Conservation (phyloP, 2,329 filamentous ascomycete species). For the Colletotrichum kahawae region DNA sequence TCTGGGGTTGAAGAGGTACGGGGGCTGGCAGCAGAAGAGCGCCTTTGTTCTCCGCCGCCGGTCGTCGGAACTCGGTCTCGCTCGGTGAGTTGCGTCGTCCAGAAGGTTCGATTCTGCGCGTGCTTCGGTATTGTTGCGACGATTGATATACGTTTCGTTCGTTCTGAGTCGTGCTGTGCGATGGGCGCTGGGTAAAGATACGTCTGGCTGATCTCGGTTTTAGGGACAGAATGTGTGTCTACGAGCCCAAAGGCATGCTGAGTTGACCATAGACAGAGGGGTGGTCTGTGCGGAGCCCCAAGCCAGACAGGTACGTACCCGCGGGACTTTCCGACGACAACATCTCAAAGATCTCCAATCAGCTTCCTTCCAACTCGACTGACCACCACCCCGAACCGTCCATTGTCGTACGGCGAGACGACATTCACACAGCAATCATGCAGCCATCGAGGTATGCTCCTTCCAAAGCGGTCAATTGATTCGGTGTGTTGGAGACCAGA, state of each 20-base stretch:
- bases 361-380: conserved; percentile 22
- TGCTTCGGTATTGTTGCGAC: background rate
- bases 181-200: conserved; percentile 4
- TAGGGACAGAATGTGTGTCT: conserved; percentile 21
- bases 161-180: background rate
- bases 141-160: background rate
- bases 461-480: background rate
- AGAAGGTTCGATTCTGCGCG: background rate
- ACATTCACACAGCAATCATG: conserved; percentile 29
- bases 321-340: conserved; percentile 22
- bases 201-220: conserved; percentile 17
- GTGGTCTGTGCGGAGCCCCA: conserved; percentile 15
- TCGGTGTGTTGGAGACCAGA: background rate
- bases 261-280: background rate
- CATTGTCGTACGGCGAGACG: conserved; percentile 16
- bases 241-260: conserved; percentile 18
- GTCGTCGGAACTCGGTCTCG: background rate
- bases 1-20: background rate
- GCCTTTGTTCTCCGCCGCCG: conserved; percentile 14
- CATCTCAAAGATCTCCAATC: conserved; percentile 17
- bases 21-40: conserved; percentile 6
- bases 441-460: conserved; percentile 30
- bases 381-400: conserved; percentile 10
- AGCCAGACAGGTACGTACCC: conserved; percentile 10
- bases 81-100: background rate